phyloP scores from a whole-genome alignment of 176 grass and related monocot genomes.

The Oryza brachyantha region DNA sequence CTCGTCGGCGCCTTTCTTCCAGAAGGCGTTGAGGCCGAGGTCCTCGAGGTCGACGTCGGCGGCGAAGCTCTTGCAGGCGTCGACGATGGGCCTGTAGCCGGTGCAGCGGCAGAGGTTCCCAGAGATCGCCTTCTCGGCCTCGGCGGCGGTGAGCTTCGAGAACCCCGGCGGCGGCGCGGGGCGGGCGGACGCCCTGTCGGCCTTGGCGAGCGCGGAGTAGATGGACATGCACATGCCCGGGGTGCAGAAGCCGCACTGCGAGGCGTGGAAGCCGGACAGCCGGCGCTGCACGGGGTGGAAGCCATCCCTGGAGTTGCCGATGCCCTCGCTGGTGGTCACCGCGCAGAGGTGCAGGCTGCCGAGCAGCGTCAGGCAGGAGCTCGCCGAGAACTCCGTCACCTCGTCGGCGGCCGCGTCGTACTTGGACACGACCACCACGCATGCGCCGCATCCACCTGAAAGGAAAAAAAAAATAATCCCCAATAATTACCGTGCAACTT shows the following conservation, averaged over 20 bases:
- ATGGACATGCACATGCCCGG: slow-evolving; percentile 94
- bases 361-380: slow-evolving; percentile 82
- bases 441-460: slow-evolving; percentile 88
- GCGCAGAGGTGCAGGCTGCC: slow-evolving; percentile 54
- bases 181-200: slow-evolving; percentile 42
- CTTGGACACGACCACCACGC: slow-evolving; percentile 72
- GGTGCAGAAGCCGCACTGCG: slow-evolving; percentile 91
- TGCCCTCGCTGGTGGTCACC: slow-evolving; percentile 79
- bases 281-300: slow-evolving; percentile 76
- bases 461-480: background rate
- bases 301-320: slow-evolving; percentile 66
- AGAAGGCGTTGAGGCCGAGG: slow-evolving; percentile 79
- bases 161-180: slow-evolving; percentile 36
- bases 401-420: slow-evolving; percentile 49
- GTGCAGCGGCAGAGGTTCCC: slow-evolving; percentile 91
- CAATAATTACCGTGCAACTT: background rate
- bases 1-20: slow-evolving; percentile 50
- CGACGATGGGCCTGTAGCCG: slow-evolving; percentile 67
- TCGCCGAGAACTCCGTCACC: slow-evolving; percentile 58
- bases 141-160: slow-evolving; percentile 60
- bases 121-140: slow-evolving; percentile 65
- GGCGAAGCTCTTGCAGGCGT: slow-evolving; percentile 87
- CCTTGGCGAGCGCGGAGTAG: slow-evolving; percentile 68
- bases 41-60: slow-evolving; percentile 76
- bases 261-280: slow-evolving; percentile 76